A percentile compares a stretch with the other conserved stretches of the same genome.
Evolutionary conservation across 441 rosid species (phyloP).

Genomic region (Pelargonium citronellum): DNA sequence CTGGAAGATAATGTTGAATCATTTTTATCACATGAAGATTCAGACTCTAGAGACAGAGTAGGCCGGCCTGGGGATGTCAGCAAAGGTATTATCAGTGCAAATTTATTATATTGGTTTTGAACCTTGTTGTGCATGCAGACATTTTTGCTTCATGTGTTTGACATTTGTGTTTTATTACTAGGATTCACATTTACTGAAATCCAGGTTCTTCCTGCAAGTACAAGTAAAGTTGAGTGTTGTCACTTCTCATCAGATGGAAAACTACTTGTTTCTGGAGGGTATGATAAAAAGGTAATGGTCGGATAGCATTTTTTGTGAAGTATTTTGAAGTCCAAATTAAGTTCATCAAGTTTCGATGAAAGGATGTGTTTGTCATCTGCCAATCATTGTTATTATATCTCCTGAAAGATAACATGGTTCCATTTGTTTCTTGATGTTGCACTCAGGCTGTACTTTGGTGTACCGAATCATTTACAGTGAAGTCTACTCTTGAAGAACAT

Average conservation of each 20-base stretch:
- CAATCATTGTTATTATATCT: neutral
- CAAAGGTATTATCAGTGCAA: constrained; percentile 39
- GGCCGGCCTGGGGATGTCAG: constrained; percentile 60
- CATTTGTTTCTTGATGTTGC: constrained; percentile 18
- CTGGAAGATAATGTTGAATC: constrained; percentile 80
- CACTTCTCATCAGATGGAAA: constrained; percentile 95
- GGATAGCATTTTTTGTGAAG: no score
- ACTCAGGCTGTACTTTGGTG: constrained; percentile 77
- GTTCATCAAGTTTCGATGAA: neutral
- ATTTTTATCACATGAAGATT: constrained; percentile 65
- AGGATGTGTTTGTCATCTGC: neutral
- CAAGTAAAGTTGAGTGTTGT: constrained; percentile 63
- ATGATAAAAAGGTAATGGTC: constrained; percentile 68
- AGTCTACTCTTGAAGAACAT: constrained; percentile 78
- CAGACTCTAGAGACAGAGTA: constrained; percentile 53
- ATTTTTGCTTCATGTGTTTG: constrained; percentile 2
- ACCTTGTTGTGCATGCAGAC: neutral
- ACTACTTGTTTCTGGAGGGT: constrained; percentile 83
- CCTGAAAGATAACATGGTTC: neutral
- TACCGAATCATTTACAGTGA: constrained; percentile 53
- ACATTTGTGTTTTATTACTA: constrained; percentile 26
- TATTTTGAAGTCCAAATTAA: neutral
- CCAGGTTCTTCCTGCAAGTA: constrained; percentile 48
- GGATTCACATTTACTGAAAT: constrained; percentile 75
- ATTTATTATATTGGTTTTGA: constrained; percentile 5